Percentiles rank a stretch among this genome's conserved stretches.
Evolutionary conservation across 371 early-diverging fungal genomes (phyloP).

Genomic region (Funneliformis caledonium): DNA sequence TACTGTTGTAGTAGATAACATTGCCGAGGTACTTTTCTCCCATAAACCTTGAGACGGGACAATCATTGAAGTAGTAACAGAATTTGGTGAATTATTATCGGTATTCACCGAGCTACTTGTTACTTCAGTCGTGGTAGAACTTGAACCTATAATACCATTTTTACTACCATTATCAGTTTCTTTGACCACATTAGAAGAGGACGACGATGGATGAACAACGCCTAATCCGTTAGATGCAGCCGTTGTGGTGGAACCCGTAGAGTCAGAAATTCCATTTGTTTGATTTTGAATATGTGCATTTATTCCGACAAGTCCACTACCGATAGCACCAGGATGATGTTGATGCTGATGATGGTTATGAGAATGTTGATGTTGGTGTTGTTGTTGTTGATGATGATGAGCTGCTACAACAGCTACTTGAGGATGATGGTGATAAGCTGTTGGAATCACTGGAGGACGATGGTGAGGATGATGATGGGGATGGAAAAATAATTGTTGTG

Average conservation of each 20-base stretch:
- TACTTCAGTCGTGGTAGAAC: neutral
- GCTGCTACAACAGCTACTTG: neutral
- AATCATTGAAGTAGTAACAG: slow-evolving; percentile 1
- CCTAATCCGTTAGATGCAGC: neutral
- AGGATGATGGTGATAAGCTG: slow-evolving; percentile 2
- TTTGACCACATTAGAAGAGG: neutral
- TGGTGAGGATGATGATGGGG: slow-evolving; percentile 32
- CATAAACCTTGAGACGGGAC: slow-evolving; percentile 27
- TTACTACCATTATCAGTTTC: slow-evolving; percentile 21
- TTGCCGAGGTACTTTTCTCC: slow-evolving; percentile 6
- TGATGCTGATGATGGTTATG: slow-evolving; percentile 14
- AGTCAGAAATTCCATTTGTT: neutral
- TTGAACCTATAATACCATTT: neutral
- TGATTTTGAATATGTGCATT: slow-evolving; percentile 19
- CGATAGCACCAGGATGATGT: slow-evolving; percentile 28
- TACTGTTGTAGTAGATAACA: neutral
- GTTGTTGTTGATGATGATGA: slow-evolving; percentile 24
- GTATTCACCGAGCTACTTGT: neutral
- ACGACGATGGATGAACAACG: neutral
- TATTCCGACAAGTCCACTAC: slow-evolving; percentile 21
- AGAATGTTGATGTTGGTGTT: slow-evolving; percentile 21
- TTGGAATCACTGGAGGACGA: slow-evolving; percentile 29
- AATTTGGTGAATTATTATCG: neutral
- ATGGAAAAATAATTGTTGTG: slow-evolving; percentile 36
- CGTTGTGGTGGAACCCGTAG: neutral